Base-by-base conservation (phyloP, 345 rosid species). In the Citrus medica region DNA sequence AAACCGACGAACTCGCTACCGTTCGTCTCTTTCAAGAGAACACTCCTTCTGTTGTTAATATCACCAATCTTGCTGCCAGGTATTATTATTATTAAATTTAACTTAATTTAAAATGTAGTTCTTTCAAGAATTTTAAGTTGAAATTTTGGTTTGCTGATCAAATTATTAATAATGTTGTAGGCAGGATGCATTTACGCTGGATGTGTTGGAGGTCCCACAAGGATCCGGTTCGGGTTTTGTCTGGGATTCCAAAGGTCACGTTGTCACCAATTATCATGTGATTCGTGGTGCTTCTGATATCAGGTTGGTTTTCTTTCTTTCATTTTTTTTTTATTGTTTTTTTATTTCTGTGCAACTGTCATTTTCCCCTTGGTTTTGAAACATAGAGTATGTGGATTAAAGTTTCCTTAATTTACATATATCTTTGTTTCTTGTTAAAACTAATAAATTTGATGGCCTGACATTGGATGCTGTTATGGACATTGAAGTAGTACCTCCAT, bases 251-350 rank as follows among this genome's bases (percentile, higher is more conserved):
- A 75, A 83, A 0, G 99, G 99, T 55, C 92, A 93, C 85, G 40
- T 95, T 73, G 99, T 95, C 76, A 95, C 99, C 69, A 95, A 95
- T 82, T 95, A 87, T 83, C 99, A 93, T 76, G 98, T 95, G 60
- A 95, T 95, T 71, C 97, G 99, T 51, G 98, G 95, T 40, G 99
- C 99, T 80, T 95, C 99, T 79, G 99, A 95, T 87, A 92, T 95
- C 91, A 92, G 82, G 99, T 95, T 74, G 22, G 87, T 85, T 38
- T 48, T 3, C 25, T 77, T 79, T 40, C 7, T 67, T 28, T 51
- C 22, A 6, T 25, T 17, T 12, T 69, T n/a, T n/a, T 55, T 16
- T 24, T 3, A 13, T 61, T 22, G 6, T 68, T 6, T 6, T n/a
- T 73, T 6, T 63, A 7, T 55, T 32, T 5, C 33, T 51, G 60